Evolutionary conservation across 2,329 filamentous ascomycete species (phyloP).

Genomic region (Diplodia scrobiculata): DNA sequence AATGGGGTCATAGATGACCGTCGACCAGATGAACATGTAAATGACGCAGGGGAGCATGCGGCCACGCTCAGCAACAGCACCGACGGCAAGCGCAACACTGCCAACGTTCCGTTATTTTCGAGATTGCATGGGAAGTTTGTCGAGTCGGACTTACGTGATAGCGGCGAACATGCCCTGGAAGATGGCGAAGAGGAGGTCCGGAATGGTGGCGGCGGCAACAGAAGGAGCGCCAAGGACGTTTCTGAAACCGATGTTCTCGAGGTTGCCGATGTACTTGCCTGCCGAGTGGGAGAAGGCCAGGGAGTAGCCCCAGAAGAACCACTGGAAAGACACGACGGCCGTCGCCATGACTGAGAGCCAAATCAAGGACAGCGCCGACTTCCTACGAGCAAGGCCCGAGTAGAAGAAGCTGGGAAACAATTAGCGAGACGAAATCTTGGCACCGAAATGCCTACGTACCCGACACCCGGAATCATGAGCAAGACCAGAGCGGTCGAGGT

Average conservation of each 20-base stretch:
- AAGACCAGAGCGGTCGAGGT: conserved; percentile 76
- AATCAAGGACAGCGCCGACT: conserved; percentile 83
- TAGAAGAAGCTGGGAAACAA: conserved; percentile 75
- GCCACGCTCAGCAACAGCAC: conserved; percentile 82
- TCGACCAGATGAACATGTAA: conserved; percentile 93
- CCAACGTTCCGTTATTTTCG: conserved; percentile 29
- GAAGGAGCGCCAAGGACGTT: conserved; percentile 75
- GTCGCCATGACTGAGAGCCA: conserved; percentile 82
- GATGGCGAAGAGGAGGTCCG: conserved; percentile 80
- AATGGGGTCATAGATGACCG: conserved; percentile 86
- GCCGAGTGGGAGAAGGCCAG: conserved; percentile 78
- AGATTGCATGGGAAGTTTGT: not conserved
- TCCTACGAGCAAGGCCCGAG: conserved; percentile 82
- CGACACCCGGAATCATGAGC: conserved; percentile 91
- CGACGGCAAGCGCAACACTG: conserved; percentile 78
- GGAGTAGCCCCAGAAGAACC: conserved; percentile 95
- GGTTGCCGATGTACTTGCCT: conserved; percentile 73
- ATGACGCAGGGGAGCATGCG: conserved; percentile 85
- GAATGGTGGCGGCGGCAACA: conserved; percentile 70
- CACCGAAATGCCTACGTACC: conserved; percentile 47
- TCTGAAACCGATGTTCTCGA: conserved; percentile 77
- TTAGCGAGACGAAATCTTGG: not conserved
- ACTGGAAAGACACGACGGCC: conserved; percentile 81
- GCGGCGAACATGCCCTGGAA: conserved; percentile 88
- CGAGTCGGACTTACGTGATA: conserved; percentile 69